Evolutionary conservation across 73 alveolate genomes (phyloP), one percentile per base, ranked within the genome.

Genomic region (Stentor coeruleus): DNA sequence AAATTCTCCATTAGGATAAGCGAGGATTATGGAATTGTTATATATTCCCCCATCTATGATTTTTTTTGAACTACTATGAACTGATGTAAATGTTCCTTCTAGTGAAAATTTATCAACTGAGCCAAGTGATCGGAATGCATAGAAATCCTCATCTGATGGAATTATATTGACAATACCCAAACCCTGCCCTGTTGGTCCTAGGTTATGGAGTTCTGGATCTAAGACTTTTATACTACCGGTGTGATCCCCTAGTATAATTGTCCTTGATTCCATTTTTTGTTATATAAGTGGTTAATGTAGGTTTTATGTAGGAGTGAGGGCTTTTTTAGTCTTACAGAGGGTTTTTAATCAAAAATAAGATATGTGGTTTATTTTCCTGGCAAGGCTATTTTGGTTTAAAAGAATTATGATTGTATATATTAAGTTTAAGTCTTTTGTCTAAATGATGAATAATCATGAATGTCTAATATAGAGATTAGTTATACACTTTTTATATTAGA

Each of bases 181-280:
- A 26, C 39, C 39, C 33, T 31, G n/a, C 14, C 37, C 79, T 20
- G n/a, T 20, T 20, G 36, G n/a, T 1, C 79, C 79, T 11, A 2
- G n/a, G 37, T 20, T 20, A 37, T 66, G n/a, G 36, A 66, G n/a
- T 14, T 66, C 79, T 66, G 37, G 30, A 0, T 66, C 37, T 20
- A 20, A 28, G 37, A 20, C 20, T 66, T 66, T 66, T 20, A 66
- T 66, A 26, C n/a, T 26, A 20, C 79, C 79, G 14, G 79, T 66
- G 41, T 66, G 40, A 33, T 66, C 79, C n/a, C 79, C 79, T 20
- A 66, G 49, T 20, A 2, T 26, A 11, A 66, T 40, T 31, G 14
- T 31, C 33, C 26, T 20, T 37, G n/a, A 66, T 66, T 66, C 40
- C 79, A 66, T 66, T 49, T n/a, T n/a, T n/a, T n/a, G n/a, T n/a